Evolutionary conservation across 2,329 filamentous ascomycete species (phyloP).

Genomic region (Mollisiaceae sp.): DNA sequence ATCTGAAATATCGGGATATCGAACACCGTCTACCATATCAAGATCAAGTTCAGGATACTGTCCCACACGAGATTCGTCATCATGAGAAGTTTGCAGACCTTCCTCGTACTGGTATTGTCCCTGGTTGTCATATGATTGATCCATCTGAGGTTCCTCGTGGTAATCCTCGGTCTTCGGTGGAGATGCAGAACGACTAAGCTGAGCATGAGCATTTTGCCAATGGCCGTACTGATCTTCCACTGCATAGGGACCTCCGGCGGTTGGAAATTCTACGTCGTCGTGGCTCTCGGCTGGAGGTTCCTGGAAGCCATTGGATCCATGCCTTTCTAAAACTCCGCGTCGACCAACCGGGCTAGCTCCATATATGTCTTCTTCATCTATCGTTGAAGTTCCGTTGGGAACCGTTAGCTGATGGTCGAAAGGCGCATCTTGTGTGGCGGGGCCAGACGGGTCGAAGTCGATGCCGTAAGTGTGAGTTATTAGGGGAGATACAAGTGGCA

Average conservation of each 20-base stretch:
- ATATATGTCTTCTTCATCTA: conserved; percentile 23
- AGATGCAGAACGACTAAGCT: conserved; percentile 19
- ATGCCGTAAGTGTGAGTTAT: conserved; percentile 22
- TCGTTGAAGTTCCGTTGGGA: background rate
- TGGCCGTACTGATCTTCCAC: conserved; percentile 32
- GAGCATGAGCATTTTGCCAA: conserved; percentile 28
- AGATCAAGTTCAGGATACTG: conserved; percentile 30
- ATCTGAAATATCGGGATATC: conserved; percentile 34
- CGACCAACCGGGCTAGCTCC: conserved; percentile 26
- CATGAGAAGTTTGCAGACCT: background rate
- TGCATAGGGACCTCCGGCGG: conserved; percentile 7
- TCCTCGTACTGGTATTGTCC: conserved; percentile 13
- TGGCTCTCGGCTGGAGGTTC: conserved; percentile 4
- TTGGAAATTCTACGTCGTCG: background rate
- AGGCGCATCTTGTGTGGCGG: background rate
- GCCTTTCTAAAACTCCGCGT: background rate
- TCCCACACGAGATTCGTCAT: background rate
- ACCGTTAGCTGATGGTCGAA: background rate
- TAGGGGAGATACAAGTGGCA: conserved; percentile 39
- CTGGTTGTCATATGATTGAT: conserved; percentile 29
- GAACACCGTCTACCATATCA: conserved; percentile 7
- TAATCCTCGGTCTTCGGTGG: conserved; percentile 18
- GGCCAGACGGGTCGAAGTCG: background rate
- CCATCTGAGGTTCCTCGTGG: conserved; percentile 16
- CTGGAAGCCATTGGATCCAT: conserved; percentile 13